phyloP scores from a whole-genome alignment of 2,329 filamentous ascomycete genomes.

The Aspergillus transmontanensis region DNA sequence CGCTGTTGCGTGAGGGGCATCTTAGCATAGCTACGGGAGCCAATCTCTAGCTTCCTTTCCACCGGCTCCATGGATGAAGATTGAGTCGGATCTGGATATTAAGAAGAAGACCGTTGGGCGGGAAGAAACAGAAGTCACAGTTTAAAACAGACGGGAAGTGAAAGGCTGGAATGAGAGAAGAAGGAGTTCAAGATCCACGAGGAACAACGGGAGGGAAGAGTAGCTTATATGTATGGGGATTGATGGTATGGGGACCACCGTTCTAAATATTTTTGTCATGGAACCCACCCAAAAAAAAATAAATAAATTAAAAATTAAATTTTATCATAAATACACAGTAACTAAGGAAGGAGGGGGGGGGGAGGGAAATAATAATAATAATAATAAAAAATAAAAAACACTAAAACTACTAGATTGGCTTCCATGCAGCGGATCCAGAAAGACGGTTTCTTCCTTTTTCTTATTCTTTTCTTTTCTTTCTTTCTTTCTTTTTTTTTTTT shows the following conservation, averaged over 20 bases:
- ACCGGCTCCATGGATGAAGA: slow-evolving; percentile 24
- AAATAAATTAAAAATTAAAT: not conserved
- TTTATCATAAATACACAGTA: not conserved
- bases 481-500: not conserved
- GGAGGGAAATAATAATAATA: not conserved
- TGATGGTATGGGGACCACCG: slow-evolving; percentile 12
- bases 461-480: not conserved
- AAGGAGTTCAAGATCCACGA: slow-evolving; percentile 11
- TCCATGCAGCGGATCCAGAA: slow-evolving; percentile 16
- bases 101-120: not conserved
- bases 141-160: not conserved
- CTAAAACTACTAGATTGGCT: not conserved
- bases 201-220: slow-evolving; percentile 12
- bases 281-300: slow-evolving; percentile 2
- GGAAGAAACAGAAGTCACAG: not conserved
- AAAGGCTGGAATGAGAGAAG: slow-evolving; percentile 1
- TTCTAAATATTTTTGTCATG: slow-evolving; percentile 3
- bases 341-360: not conserved
- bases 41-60: slow-evolving; percentile 28
- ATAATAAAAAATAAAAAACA: not conserved
- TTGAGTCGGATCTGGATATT: not conserved
- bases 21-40: slow-evolving; percentile 27
- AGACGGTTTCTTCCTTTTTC: not conserved
- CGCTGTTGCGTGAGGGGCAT: slow-evolving; percentile 28
- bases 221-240: slow-evolving; percentile 19